Evolutionary conservation across 2,329 filamentous ascomycete genomes (phyloP).

Genomic region (Fusarium sp.): DNA sequence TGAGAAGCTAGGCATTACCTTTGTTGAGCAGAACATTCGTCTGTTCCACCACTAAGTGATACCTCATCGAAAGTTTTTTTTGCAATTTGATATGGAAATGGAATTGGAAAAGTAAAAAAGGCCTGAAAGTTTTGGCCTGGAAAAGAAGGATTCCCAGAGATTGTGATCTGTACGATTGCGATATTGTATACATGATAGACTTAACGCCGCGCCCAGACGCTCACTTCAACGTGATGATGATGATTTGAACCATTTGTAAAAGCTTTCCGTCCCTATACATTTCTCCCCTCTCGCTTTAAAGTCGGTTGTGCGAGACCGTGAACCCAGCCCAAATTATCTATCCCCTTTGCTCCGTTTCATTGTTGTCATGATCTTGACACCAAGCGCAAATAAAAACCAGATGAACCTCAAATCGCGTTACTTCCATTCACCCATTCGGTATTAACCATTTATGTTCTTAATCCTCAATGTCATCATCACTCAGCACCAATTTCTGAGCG

Average conservation of each 20-base stretch:
- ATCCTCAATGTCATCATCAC: constrained; percentile 88
- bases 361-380: neutral
- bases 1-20: constrained; percentile 90
- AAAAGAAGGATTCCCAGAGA: constrained; percentile 23
- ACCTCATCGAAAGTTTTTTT: constrained; percentile 23
- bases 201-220: constrained; percentile 34
- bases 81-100: constrained; percentile 10
- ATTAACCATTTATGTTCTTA: constrained; percentile 20
- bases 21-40: constrained; percentile 93
- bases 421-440: neutral
- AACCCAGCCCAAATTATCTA: constrained; percentile 8
- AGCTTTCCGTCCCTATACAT: neutral
- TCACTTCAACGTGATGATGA: constrained; percentile 42
- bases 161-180: constrained; percentile 25
- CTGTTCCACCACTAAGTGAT: constrained; percentile 38
- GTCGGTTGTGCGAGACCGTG: constrained; percentile 1
- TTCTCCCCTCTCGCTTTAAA: constrained; percentile 12
- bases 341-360: constrained; percentile 28
- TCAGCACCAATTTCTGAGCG: constrained; percentile 76
- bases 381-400: constrained; percentile 19
- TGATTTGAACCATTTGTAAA: constrained; percentile 20
- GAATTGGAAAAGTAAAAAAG: constrained; percentile 19
- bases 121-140: neutral
- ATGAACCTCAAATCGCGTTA: constrained; percentile 19
- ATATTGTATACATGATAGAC: constrained; percentile 41